Conservation (phyloP, 139 green algal species). For the Tetradesmus lagerheimii region DNA sequence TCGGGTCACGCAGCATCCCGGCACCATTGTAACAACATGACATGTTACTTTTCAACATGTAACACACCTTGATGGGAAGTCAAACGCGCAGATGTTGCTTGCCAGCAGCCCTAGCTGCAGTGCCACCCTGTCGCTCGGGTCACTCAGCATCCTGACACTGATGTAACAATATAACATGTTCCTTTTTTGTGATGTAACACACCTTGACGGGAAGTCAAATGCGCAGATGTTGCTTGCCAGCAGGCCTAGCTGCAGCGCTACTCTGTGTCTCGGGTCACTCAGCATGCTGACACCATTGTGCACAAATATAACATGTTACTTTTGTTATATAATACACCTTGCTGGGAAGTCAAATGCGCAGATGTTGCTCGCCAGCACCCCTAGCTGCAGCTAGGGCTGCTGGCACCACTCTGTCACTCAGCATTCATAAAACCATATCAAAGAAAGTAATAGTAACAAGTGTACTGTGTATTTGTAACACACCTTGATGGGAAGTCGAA, state of each 20-base stretch:
- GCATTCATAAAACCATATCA: too few relatives aligned
- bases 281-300: too few relatives aligned
- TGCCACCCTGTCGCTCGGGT: not conserved
- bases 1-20: not conserved
- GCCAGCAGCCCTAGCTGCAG: conserved; percentile 31
- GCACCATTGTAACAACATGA: too few relatives aligned
- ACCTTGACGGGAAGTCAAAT: not conserved
- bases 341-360: conserved; percentile 79
- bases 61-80: not conserved
- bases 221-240: not conserved
- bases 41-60: too few relatives aligned
- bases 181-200: too few relatives aligned
- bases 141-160: not conserved
- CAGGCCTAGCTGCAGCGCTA: conserved; percentile 34
- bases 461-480: too few relatives aligned
- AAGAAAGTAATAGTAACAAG: too few relatives aligned
- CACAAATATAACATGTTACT: not conserved
- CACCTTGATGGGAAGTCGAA: conserved; percentile 74
- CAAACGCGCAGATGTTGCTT: not conserved
- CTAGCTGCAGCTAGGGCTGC: too few relatives aligned
- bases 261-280: not conserved
- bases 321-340: not conserved
- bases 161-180: too few relatives aligned
- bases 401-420: conserved; percentile 66
- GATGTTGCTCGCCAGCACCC: conserved; percentile 84